phyloP scores from a whole-genome alignment of 805 yeast genomes.

The Candida bentonensis region DNA sequence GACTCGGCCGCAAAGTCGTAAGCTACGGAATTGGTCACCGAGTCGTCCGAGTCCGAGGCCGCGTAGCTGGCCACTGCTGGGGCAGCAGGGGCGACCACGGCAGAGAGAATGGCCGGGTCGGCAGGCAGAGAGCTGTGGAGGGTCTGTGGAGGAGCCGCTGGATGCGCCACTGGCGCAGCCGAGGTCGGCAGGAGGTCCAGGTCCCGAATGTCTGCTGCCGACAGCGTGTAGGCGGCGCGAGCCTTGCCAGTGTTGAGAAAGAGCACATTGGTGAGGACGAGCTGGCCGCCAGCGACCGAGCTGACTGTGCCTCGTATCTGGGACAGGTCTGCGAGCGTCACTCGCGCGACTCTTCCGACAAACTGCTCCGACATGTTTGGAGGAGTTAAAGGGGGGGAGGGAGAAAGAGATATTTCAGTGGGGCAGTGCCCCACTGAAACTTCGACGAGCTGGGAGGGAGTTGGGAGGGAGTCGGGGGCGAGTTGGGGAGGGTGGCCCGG shows the following conservation, averaged over 20 bases:
- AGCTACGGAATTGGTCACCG: background rate
- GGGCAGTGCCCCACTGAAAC: background rate
- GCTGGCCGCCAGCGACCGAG: conserved; percentile 10
- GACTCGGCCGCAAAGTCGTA: conserved; percentile 1
- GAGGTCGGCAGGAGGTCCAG: conserved; percentile 5
- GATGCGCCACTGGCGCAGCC: background rate
- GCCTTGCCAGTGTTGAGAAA: conserved; percentile 7
- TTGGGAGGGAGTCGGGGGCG: background rate
- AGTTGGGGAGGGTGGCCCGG: background rate
- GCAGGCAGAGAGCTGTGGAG: background rate
- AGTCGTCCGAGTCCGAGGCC: background rate
- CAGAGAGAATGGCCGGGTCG: conserved; percentile 9
- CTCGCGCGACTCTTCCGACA: conserved; percentile 12
- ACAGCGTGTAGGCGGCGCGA: conserved; percentile 3
- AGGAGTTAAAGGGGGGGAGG: background rate
- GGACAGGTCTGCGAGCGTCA: conserved; percentile 9
- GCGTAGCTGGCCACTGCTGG: background rate
- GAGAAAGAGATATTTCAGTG: background rate
- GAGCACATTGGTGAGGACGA: conserved; percentile 8
- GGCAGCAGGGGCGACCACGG: background rate
- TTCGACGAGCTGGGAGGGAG: no score
- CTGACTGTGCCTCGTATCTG: conserved; percentile 11
- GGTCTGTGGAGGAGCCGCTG: no score
- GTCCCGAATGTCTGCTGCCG: conserved; percentile 10
- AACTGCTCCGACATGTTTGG: conserved; percentile 12